Evolutionary conservation across 768 basidiomycete species (phyloP).

Genomic region (Boletus bicolor): DNA sequence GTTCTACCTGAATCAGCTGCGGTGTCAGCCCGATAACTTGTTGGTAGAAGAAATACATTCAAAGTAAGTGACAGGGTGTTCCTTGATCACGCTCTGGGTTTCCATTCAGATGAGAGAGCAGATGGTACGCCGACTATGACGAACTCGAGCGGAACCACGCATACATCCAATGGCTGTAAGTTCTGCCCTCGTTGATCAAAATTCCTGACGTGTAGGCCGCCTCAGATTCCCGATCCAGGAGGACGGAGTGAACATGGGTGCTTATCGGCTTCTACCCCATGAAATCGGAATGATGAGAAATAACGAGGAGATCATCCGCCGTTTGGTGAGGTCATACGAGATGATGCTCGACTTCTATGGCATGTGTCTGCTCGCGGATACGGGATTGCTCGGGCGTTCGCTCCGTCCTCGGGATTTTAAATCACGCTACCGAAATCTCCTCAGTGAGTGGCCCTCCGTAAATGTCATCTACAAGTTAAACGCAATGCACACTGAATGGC

Average conservation of each 20-base stretch:
- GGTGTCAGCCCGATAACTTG: slow-evolving; percentile 59
- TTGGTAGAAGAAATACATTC: slow-evolving; percentile 62
- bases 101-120: slow-evolving; percentile 26
- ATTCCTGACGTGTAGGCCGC: not conserved
- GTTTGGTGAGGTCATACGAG: slow-evolving; percentile 57
- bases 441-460: slow-evolving; percentile 45
- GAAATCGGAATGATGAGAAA: slow-evolving; percentile 58
- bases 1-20: slow-evolving; percentile 58
- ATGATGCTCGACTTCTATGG: slow-evolving; percentile 84
- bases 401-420: slow-evolving; percentile 46
- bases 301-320: slow-evolving; percentile 44
- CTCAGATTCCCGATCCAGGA: slow-evolving; percentile 71
- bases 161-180: slow-evolving; percentile 79
- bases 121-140: slow-evolving; percentile 63
- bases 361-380: slow-evolving; percentile 57
- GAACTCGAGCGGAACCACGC: slow-evolving; percentile 67
- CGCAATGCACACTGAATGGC: not conserved
- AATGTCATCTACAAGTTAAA: not conserved
- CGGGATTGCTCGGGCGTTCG: slow-evolving; percentile 57
- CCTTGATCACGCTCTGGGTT: not conserved
- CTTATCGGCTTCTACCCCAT: slow-evolving; percentile 64
- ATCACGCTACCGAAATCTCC: slow-evolving; percentile 61
- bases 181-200: slow-evolving; percentile 5
- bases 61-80: slow-evolving; percentile 36
- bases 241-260: slow-evolving; percentile 65